Base-by-base conservation (phyloP, 2,329 filamentous ascomycete genomes). In the Cladophialophora psammophila region DNA sequence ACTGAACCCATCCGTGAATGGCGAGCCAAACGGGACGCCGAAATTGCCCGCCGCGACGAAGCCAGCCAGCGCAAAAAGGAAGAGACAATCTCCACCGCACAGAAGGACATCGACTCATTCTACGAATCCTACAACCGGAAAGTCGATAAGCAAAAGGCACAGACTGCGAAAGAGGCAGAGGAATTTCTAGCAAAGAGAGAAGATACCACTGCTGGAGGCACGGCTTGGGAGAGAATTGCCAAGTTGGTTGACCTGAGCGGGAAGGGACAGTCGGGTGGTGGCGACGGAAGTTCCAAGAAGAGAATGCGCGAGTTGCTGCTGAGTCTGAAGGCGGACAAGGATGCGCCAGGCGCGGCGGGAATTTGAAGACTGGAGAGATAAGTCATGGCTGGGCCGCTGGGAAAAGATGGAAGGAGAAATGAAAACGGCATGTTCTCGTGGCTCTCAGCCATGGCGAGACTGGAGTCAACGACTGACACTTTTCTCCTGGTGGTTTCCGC, bases 61-160 rank as follows among this genome's bases (percentile, higher is more conserved):
- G 88, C 94, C 72, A 94, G 94, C 63, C 88, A 89, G 50, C 85
- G 88, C 72, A 92, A 94, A 82, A 95, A 95, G 78, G 87, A 88
- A 70, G 90, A 94, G 78, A 97, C 93, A 1, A 83, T 97, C 77
- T 89, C 92, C 78, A 93, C 95, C 74, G 95, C 95, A 10, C 93
- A 93, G 77, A 87, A 94, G 78, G 95, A 96, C 79, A 96, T 99
- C 71, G 95, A 99, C 78, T 95, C 97, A 79, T 99, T 98, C 82
- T 99, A 99, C 85, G 94, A 97, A 77, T 97, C 97, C 81, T 99
- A 99, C 85, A 98, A 98, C 84, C 90, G 91, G 80, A 97, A 97
- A 84, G 94, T 95, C 79, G 95, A 99, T 79, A 98, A 98, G 86
- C 88, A 87, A 67, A 90, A 97, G 73, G 85, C 90, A 26, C 92